Base-by-base conservation (phyloP, 108 stramenopile genomes). In the Mediolabrus comicus region DNA sequence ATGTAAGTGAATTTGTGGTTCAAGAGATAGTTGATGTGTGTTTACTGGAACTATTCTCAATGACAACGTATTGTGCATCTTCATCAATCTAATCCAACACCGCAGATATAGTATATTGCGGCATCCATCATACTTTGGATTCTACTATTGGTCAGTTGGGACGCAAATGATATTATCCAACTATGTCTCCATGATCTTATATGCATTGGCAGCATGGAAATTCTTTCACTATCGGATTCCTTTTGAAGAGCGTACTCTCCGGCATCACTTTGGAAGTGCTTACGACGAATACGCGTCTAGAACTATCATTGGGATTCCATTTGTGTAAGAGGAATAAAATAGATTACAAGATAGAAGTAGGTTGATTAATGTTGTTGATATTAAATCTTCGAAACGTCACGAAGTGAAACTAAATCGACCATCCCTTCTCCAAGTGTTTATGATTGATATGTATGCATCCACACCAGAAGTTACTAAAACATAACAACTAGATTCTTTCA, bases 41-140 rank as follows among this genome's bases (percentile, higher is more conserved):
- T 71, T 56, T 17, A 11, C 64, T n/a, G n/a, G n/a, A 17, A 22
- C 14, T 36, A 38, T 58, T 35, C 16, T 34, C 41, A 19, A 28
- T 59, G 55, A 19, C 1, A 4, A 14, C 34, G 65, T 31, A 38
- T 36, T 41, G 32, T n/a, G n/a, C n/a, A n/a, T n/a, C n/a, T 49
- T 22, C 22, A 22, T 22, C 22, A 43, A 43, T 49, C 46, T 4
- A 1, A 49, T 49, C 46, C 19, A 49, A 8, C 49, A 11, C 16
- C 28, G 41, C 69, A 84, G 83, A 41, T 98, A 98, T 79, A 62
- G 57, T 22, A 70, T 64, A 52, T 71, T 99, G n/a, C 92, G 98
- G 12, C 98, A 99, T 82, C 97, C 97, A 35, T 91, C 91, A 10
- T 99, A 99, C 70, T 77, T 89, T 22, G 98, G 98, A 27, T 99